Evolutionary conservation across 441 rosid species (phyloP).

Genomic region (Aleurites moluccanus): DNA sequence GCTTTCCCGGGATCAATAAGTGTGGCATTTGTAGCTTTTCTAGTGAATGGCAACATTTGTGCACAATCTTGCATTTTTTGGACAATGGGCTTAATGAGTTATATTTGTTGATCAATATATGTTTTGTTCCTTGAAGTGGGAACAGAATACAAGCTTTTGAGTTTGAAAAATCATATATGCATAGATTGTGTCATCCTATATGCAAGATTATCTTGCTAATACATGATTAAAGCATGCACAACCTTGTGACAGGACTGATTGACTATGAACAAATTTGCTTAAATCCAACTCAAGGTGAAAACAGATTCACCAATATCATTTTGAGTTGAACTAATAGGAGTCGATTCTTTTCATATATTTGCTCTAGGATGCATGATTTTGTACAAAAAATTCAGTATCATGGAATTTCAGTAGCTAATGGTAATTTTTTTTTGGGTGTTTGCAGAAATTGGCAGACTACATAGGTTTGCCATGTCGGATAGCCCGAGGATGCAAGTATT

Average conservation of each 20-base stretch:
- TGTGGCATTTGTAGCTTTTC: constrained; percentile 1
- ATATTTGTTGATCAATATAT: neutral
- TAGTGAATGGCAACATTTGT: neutral
- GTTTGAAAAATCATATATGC: neutral
- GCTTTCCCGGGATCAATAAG: neutral
- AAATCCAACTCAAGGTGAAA: neutral
- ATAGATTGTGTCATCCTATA: no score
- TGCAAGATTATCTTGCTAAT: neutral
- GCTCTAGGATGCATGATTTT: neutral
- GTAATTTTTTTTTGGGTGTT: constrained; percentile 9
- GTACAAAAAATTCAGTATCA: neutral
- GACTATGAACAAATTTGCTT: neutral
- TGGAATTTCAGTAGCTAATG: constrained; percentile 14
- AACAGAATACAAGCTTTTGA: neutral
- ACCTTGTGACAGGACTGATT: neutral
- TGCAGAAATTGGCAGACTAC: constrained; percentile 94
- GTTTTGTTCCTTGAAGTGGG: neutral
- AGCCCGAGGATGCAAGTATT: constrained; percentile 91
- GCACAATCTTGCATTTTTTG: neutral
- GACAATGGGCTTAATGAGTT: neutral
- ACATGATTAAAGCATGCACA: neutral
- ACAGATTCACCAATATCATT: neutral
- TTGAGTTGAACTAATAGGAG: neutral
- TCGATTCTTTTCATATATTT: no score
- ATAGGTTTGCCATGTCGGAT: constrained; percentile 97